phyloP scores from a whole-genome alignment of 2,329 filamentous ascomycete species.

The Aspergillus ibericus region DNA sequence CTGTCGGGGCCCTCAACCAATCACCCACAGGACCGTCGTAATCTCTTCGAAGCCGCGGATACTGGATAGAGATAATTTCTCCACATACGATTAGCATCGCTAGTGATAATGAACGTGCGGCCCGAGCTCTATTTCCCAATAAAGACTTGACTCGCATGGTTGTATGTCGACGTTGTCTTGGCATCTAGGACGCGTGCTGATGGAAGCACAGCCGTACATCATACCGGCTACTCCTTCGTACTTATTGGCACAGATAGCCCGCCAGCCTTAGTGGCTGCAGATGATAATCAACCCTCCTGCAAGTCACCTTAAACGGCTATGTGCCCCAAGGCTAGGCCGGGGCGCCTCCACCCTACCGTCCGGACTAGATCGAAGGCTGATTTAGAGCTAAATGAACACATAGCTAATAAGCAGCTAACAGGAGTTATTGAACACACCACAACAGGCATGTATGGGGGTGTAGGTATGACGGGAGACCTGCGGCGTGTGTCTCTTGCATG shows the following conservation, averaged over 20 bases:
- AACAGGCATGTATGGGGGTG: too few relatives aligned
- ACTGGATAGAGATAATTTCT: slow-evolving; percentile 7
- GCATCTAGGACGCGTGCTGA: slow-evolving; percentile 1
- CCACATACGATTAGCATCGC: background rate
- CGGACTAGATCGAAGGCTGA: background rate
- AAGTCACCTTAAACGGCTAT: slow-evolving; percentile 21
- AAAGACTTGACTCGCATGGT: slow-evolving; percentile 12
- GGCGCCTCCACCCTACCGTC: background rate
- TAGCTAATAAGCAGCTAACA: background rate
- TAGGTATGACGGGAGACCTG: background rate
- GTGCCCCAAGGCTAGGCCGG: slow-evolving; percentile 11
- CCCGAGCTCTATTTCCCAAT: slow-evolving; percentile 16
- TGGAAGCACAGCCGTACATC: background rate
- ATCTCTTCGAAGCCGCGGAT: slow-evolving; percentile 5
- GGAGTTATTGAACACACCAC: background rate
- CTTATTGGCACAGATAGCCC: slow-evolving; percentile 2
- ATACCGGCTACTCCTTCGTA: background rate
- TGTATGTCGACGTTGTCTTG: slow-evolving; percentile 11
- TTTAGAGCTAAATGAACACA: background rate
- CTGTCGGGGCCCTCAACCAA: slow-evolving; percentile 1
- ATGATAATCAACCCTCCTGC: slow-evolving; percentile 21
- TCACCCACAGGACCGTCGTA: slow-evolving; percentile 7
- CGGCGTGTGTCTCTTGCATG: too few relatives aligned
- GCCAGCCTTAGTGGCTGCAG: slow-evolving; percentile 21
- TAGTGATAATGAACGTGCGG: slow-evolving; percentile 18